Percentiles rank a stretch among this genome's conserved stretches.
phyloP scores from a whole-genome alignment of 2,329 filamentous ascomycete species.

The Calonectria naviculata region DNA sequence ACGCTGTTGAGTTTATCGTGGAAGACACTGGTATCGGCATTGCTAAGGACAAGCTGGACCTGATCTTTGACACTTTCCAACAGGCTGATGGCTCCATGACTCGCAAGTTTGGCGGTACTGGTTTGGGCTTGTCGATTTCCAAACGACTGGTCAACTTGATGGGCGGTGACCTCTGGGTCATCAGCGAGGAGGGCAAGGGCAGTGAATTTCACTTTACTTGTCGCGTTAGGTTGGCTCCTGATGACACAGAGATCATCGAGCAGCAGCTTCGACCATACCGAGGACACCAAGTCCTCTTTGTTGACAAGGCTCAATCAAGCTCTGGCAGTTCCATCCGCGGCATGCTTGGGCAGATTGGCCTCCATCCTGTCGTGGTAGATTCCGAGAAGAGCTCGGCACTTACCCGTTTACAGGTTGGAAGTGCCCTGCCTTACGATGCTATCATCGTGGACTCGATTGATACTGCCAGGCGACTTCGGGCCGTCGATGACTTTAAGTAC shows the following conservation, averaged over 20 bases:
- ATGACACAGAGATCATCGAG: constrained; percentile 81
- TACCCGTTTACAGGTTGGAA: constrained; percentile 62
- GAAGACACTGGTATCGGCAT: constrained; percentile 98
- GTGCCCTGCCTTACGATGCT: constrained; percentile 85
- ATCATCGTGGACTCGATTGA: constrained; percentile 96
- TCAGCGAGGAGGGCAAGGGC: constrained; percentile 89
- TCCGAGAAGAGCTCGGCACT: constrained; percentile 75
- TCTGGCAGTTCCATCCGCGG: constrained; percentile 80
- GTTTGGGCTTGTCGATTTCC: constrained; percentile 93
- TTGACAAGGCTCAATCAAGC: constrained; percentile 88
- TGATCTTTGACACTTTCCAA: constrained; percentile 99
- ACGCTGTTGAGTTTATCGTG: constrained; percentile 95
- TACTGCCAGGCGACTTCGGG: constrained; percentile 85
- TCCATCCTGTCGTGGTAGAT: constrained; percentile 86
- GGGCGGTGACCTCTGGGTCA: constrained; percentile 97
- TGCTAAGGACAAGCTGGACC: constrained; percentile 90
- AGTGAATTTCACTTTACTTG: constrained; percentile 98
- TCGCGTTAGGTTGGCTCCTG: constrained; percentile 84
- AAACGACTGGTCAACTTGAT: constrained; percentile 95
- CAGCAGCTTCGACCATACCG: constrained; percentile 91
- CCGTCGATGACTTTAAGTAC: constrained; percentile 96
- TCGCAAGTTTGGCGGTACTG: constrained; percentile 94
- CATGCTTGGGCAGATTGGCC: constrained; percentile 82
- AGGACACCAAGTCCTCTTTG: constrained; percentile 91
- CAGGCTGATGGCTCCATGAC: constrained; percentile 98